Evolutionary conservation across 1,139 yeast genomes (phyloP).

Genomic region (Candida albicans): DNA sequence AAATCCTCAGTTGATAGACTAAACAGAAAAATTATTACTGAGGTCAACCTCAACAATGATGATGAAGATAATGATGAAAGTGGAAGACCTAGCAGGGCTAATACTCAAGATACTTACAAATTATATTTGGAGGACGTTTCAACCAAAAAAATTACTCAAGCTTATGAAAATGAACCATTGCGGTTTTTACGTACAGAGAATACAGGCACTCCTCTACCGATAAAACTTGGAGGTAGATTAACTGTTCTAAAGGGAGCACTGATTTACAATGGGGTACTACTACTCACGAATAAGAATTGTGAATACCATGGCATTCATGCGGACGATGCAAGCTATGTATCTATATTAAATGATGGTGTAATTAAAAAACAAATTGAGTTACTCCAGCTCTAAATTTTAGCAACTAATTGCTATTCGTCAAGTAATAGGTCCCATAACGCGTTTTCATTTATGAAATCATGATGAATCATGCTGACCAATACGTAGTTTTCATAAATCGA

Average conservation of each 20-base stretch:
- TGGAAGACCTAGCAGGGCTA: not conserved
- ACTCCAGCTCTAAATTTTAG: constrained; percentile 13
- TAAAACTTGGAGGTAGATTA: constrained; percentile 41
- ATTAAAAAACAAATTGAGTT: constrained; percentile 35
- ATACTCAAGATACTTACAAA: constrained; percentile 23
- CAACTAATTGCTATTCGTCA: constrained; percentile 23
- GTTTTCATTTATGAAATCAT: constrained; percentile 71
- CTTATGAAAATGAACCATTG: constrained; percentile 39
- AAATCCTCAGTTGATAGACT: constrained; percentile 41
- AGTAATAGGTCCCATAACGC: constrained; percentile 76
- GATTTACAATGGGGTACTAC: constrained; percentile 35
- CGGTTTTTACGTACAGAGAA: constrained; percentile 29
- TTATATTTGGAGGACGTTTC: constrained; percentile 32
- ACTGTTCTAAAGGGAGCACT: constrained; percentile 33
- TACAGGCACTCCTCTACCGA: constrained; percentile 31
- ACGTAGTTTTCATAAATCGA: constrained; percentile 61
- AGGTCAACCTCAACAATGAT: constrained; percentile 31
- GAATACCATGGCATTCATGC: constrained; percentile 34
- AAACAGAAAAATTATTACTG: constrained; percentile 27
- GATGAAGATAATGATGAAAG: constrained; percentile 7
- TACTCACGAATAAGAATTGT: constrained; percentile 32
- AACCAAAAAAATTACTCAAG: constrained; percentile 35
- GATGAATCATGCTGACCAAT: constrained; percentile 82
- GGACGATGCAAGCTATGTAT: constrained; percentile 23
- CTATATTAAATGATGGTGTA: constrained; percentile 32